Evolutionary conservation across 1,139 yeast species (phyloP), one percentile per base, ranked within the genome.

Genomic region (Yamadazyma diddensiae): DNA sequence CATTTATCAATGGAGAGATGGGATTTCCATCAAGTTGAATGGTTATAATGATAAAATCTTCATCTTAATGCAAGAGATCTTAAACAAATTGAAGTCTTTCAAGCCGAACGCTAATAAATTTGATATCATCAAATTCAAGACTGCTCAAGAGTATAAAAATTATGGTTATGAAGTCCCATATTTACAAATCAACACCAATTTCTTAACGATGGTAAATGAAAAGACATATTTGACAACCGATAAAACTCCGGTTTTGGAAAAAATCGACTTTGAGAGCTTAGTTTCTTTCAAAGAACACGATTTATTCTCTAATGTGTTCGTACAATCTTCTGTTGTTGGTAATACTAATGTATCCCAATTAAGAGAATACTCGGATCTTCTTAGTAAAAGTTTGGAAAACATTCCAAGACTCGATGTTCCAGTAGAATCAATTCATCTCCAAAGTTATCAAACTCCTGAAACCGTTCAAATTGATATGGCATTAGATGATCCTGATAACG

Each of bases 11-110:
- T 75, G 82, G 41, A 72, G 82, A 41, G 88, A 82, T 45, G 95
- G 96, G 1, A 52, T 88, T 29, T 73, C 75, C 25, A 53, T 92
- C 25, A 74, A 75, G 30, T 67, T 87, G 13, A 66, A 71, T 28
- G 98, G 98, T 1, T 92, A 83, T 57, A 86, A 84, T 47, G 92
- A 92, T 56, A 90, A 90, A 51, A 62, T 88, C 29, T 69, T 75
- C 8, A 72, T 72, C 6, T 66, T 90, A 31, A 59, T 87, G 25
- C 73, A 73, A 29, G 72, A 77, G 37, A 77, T 88, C 11, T 55
- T 87, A 31, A 60, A 64, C 11, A 74, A 74, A 15, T 50, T 88
- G 29, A 57, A 62, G 14, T 29, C 36, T 7, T 84, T 83, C 46
- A 55, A 65, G 22, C 80, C 87, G 2, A 62, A 62, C 23, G 61